Evolutionary conservation across 164 flowering plant species (phyloP).

Genomic region (Annona cherimola): DNA sequence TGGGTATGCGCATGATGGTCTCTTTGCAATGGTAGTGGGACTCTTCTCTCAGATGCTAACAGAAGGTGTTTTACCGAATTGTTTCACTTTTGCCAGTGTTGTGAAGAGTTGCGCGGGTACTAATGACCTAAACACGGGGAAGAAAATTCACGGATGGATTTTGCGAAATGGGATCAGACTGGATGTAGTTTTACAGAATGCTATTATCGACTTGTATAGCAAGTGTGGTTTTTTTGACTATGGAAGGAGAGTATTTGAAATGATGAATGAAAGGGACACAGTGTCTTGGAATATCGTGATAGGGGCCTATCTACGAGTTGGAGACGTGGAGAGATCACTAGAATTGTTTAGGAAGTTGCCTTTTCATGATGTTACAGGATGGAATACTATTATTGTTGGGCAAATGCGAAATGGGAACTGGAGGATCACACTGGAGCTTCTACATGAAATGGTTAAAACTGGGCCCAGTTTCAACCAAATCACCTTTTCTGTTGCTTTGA

Average conservation of each 20-base stretch:
- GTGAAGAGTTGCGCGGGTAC: conserved; percentile 45
- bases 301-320: conserved; percentile 34
- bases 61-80: conserved; percentile 47
- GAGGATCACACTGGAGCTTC: conserved; percentile 35
- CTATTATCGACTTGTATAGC: conserved; percentile 51
- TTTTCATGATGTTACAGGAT: conserved; percentile 42
- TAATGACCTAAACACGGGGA: conserved; percentile 31
- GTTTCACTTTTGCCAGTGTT: conserved; percentile 50
- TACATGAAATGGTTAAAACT: conserved; percentile 35
- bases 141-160: conserved; percentile 63
- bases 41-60: conserved; percentile 35
- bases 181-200: conserved; percentile 47
- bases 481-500: conserved; percentile 49
- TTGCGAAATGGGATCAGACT: conserved; percentile 32
- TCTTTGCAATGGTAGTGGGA: conserved; percentile 25
- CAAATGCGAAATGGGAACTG: conserved; percentile 38
- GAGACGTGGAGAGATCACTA: conserved; percentile 41
- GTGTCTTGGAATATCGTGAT: conserved; percentile 66
- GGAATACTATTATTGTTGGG: conserved; percentile 73
- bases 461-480: conserved; percentile 27
- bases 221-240: conserved; percentile 37
- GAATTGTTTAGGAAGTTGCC: conserved; percentile 47
- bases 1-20: conserved; percentile 34
- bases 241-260: conserved; percentile 40
- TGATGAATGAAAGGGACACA: conserved; percentile 34